Percentiles rank a stretch among this genome's conserved stretches.
Conservation (phyloP, 108 stramenopile genomes). For the Nitzschia putrida region DNA sequence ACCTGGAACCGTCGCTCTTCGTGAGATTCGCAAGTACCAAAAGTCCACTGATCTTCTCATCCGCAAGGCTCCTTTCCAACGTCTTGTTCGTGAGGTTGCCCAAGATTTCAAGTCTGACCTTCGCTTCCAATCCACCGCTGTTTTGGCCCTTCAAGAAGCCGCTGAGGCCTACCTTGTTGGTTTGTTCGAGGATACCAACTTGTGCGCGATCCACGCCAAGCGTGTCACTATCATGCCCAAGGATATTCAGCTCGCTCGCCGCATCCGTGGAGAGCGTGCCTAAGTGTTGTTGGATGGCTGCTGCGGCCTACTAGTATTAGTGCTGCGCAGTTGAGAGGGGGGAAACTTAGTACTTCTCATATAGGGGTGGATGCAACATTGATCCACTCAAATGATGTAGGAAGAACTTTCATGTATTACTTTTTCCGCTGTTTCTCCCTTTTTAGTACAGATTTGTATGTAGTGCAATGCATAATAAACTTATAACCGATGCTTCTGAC, state of each 20-base stretch:
- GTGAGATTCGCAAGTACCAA: conserved; percentile 92
- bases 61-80: conserved; percentile 92
- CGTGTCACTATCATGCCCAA: conserved; percentile 97
- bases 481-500: no score
- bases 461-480: no score
- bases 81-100: conserved; percentile 87
- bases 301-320: conserved; percentile 14
- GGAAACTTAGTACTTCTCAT: no score
- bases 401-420: no score
- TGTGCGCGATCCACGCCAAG: conserved; percentile 95
- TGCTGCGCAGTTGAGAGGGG: conserved; percentile 14
- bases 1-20: conserved; percentile 82
- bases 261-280: conserved; percentile 83
- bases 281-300: conserved; percentile 33
- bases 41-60: conserved; percentile 92
- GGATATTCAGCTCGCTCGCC: conserved; percentile 89
- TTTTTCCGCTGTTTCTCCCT: no score
- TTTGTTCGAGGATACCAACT: conserved; percentile 94
- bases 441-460: no score
- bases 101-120: conserved; percentile 80
- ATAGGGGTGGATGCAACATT: no score
- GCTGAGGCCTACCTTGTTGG: conserved; percentile 91
- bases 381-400: no score
- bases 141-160: conserved; percentile 93
- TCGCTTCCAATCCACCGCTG: conserved; percentile 89